These are phyloP conservation scores for Yamadazyma blattariae DNA, from an alignment of 1,139 yeast genomes.

Conservation along the genomic window DNA sequence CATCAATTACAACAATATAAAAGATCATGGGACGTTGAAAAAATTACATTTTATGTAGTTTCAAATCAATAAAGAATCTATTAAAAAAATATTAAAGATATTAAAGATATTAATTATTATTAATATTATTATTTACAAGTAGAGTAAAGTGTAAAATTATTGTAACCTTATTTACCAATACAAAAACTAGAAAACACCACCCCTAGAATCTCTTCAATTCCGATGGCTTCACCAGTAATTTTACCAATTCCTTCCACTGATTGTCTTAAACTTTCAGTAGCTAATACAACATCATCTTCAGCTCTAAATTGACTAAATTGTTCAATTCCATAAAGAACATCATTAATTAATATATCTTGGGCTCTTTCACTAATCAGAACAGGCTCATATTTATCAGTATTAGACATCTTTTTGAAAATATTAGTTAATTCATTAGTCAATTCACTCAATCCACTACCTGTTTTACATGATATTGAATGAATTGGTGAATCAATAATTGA, in stretches of 20 bases:
- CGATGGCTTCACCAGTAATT: constrained; percentile 86
- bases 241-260: constrained; percentile 88
- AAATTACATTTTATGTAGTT: constrained; percentile 31
- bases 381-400: constrained; percentile 54
- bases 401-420: constrained; percentile 49
- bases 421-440: constrained; percentile 34
- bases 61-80: constrained; percentile 17
- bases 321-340: constrained; percentile 69
- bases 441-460: constrained; percentile 51
- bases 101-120: no score
- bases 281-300: constrained; percentile 72
- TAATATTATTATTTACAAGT: no score
- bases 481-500: constrained; percentile 17
- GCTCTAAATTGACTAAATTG: constrained; percentile 53
- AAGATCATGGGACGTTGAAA: constrained; percentile 49
- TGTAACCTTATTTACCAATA: constrained; percentile 60
- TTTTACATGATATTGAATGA: constrained; percentile 60
- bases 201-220: constrained; percentile 87
- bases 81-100: no score
- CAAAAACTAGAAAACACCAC: constrained; percentile 91
- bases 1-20: constrained; percentile 48
- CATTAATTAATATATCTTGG: constrained; percentile 66
- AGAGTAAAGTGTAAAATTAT: background rate
- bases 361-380: constrained; percentile 72
- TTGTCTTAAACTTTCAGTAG: constrained; percentile 70